Base-by-base conservation (phyloP, 768 basidiomycete species). In the Lentinula aciculospora region DNA sequence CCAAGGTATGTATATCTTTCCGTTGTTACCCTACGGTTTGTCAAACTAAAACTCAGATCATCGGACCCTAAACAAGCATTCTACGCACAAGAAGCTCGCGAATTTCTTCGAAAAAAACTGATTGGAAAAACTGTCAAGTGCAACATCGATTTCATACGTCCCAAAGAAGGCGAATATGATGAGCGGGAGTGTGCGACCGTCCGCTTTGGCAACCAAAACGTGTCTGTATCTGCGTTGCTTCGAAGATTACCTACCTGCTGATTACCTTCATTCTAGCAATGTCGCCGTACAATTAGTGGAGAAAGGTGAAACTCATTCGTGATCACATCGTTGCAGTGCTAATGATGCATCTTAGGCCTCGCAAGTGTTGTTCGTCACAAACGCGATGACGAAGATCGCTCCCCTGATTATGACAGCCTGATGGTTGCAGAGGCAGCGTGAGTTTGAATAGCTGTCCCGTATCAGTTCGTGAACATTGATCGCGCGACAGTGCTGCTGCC, bases 361-460 rank as follows among this genome's bases (percentile, higher is more conserved):
- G 92, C 93, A 3, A 89, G 85, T 57, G 88, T 90, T 9, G 85
- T 98, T 27, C 86, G 96, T 46, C 96, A 99, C 72, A 89, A 86
- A 66, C 85, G 92, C 21, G 95, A 96, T 63, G 96, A 98, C 66
- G 96, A 98, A 70, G 91, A 95, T 64, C 83, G 95, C 47, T 95
- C 95, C n/a, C 81, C 88, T 5, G 96, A 98, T 67, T 93, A 94
- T 62, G 97, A 99, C 74, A 94, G 93, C 73, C 76, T 98, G 44
- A 94, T 98, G 81, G 85, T 87, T 28, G 97, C 94, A 7, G 96
- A 99, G 70, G 93, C 95, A 74, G 74, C 74, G 94, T 95, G 64
- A 72, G 90, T 77, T 3, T 21, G 13, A 19, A 25, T 21, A 12
- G 19, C 5, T 13, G 31, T 19, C 34, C 19, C 32, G 1, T 28